Evolutionary conservation across 2,329 filamentous ascomycete genomes (phyloP).

Genomic region (Fusarium veterinarium): DNA sequence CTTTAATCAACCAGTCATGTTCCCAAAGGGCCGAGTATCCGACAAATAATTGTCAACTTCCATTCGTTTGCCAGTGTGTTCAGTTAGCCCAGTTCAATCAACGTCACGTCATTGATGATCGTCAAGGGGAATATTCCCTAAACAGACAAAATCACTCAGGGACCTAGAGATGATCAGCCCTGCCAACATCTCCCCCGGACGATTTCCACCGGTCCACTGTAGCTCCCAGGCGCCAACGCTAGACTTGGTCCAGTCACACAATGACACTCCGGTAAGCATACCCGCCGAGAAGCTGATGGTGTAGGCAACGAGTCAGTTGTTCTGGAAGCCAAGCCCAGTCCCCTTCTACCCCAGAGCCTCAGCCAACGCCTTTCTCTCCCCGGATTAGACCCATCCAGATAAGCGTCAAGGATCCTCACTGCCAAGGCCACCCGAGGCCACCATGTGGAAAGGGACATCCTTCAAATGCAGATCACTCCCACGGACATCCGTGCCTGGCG

Average conservation of each 20-base stretch:
- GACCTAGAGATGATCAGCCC: not conserved
- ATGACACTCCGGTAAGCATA: not conserved
- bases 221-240: not conserved
- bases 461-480: slow-evolving; percentile 39
- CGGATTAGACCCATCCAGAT: slow-evolving; percentile 8
- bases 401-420: not conserved
- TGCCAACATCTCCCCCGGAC: not conserved
- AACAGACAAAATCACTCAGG: not conserved
- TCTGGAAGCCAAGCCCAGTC: slow-evolving; percentile 6
- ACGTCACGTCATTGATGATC: not conserved
- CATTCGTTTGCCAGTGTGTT: not conserved
- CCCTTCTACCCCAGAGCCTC: slow-evolving; percentile 24
- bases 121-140: not conserved
- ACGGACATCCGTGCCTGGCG: not conserved
- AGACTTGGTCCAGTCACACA: not conserved
- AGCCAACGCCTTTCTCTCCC: not conserved
- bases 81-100: not conserved
- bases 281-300: not conserved
- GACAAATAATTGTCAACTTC: rapidly evolving
- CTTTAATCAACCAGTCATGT: not conserved
- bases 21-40: not conserved
- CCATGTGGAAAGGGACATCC: not conserved
- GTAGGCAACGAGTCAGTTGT: slow-evolving; percentile 13
- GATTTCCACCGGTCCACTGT: not conserved
- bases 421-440: not conserved